Evolutionary conservation across 169 alveolate genomes (phyloP).

Genomic region (Blepharisma undulans): DNA sequence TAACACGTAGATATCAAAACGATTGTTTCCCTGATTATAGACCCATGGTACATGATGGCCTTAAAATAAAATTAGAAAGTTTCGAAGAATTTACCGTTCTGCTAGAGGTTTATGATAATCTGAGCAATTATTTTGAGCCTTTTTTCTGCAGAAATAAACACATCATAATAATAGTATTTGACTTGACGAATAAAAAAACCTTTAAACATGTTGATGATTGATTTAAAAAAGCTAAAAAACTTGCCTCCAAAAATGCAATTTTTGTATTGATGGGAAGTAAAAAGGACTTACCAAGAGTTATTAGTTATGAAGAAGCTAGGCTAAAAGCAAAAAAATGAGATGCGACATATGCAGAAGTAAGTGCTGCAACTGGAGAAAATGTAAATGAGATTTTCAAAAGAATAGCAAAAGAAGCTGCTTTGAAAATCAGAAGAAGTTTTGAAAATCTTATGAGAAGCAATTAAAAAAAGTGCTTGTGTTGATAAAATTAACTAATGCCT

Average conservation of each 20-base stretch:
- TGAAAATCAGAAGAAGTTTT: neutral
- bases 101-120: constrained; percentile 68
- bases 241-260: constrained; percentile 90
- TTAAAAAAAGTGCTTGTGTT: too few species aligned
- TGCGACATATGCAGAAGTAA: neutral
- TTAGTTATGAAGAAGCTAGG: neutral
- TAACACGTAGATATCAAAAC: constrained; percentile 74
- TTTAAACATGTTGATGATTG: constrained; percentile 94
- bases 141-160: constrained; percentile 67
- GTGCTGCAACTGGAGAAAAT: constrained; percentile 13
- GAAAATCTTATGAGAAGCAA: too few species aligned
- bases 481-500: too few species aligned
- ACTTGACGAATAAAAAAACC: constrained; percentile 91
- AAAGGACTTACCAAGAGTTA: constrained; percentile 73
- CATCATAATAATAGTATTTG: constrained; percentile 60
- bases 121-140: constrained; percentile 63
- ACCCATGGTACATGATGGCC: constrained; percentile 91
- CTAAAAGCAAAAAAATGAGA: neutral
- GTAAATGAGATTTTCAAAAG: constrained; percentile 44
- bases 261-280: constrained; percentile 95
- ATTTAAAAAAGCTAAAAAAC: constrained; percentile 94
- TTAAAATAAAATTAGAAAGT: neutral
- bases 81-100: constrained; percentile 62
- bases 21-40: constrained; percentile 89
- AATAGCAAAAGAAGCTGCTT: neutral